Evolutionary conservation across 2,329 filamentous ascomycete genomes (phyloP).

Genomic region (Venturia nashicola): DNA sequence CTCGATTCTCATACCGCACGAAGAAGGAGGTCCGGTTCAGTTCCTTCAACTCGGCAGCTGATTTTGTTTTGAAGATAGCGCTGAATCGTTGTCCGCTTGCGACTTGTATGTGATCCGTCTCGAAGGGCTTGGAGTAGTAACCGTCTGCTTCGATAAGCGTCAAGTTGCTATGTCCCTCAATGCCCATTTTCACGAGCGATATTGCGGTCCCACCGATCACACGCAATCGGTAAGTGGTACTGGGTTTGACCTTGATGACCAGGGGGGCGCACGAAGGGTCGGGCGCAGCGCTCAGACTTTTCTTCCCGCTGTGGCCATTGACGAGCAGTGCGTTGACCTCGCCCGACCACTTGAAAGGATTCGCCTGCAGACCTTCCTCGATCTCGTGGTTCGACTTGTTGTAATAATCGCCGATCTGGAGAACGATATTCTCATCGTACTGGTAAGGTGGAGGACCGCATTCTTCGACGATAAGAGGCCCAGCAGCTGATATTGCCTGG

Average conservation of each 20-base stretch:
- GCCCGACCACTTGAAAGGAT: constrained; percentile 45
- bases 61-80: constrained; percentile 42
- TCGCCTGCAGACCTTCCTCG: constrained; percentile 34
- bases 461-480: constrained; percentile 47
- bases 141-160: constrained; percentile 49
- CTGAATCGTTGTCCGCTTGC: constrained; percentile 50
- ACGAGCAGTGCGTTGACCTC: constrained; percentile 46
- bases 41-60: constrained; percentile 28
- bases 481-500: constrained; percentile 46
- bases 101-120: constrained; percentile 40
- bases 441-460: constrained; percentile 35
- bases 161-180: constrained; percentile 45
- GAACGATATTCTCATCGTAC: constrained; percentile 49
- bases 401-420: constrained; percentile 47
- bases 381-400: constrained; percentile 40
- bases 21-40: constrained; percentile 26
- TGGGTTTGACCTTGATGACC: constrained; percentile 47
- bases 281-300: constrained; percentile 23
- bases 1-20: constrained; percentile 38
- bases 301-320: constrained; percentile 42
- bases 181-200: constrained; percentile 39
- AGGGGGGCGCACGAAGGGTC: constrained; percentile 31
- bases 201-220: constrained; percentile 46
- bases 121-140: constrained; percentile 37
- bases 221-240: constrained; percentile 48